These are phyloP conservation scores for Cladophialophora chaetospira DNA, from an alignment of 2,329 filamentous ascomycete genomes.

Conservation along the genomic window DNA sequence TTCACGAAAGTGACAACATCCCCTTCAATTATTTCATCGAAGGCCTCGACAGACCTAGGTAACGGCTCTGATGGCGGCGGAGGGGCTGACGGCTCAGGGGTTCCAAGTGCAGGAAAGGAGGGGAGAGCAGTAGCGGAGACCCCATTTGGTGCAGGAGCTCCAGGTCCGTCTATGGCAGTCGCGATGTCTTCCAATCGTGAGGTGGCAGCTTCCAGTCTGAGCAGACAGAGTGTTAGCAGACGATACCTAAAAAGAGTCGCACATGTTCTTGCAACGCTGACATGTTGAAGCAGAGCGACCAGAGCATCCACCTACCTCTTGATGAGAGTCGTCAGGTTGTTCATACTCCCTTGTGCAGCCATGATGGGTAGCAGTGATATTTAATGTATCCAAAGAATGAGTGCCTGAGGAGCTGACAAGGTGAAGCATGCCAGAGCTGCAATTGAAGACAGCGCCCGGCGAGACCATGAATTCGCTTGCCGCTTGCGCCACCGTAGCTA, in stretches of 20 bases:
- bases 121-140: slow-evolving; percentile 40
- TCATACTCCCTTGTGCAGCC: slow-evolving; percentile 64
- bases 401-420: slow-evolving; percentile 13
- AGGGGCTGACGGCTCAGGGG: slow-evolving; percentile 44
- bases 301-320: slow-evolving; percentile 71
- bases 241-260: neutral
- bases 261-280: slow-evolving; percentile 31
- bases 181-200: slow-evolving; percentile 96
- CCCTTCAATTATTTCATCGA: slow-evolving; percentile 73
- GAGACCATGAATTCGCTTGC: slow-evolving; percentile 5
- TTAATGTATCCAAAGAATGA: slow-evolving; percentile 13
- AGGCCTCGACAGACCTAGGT: slow-evolving; percentile 81
- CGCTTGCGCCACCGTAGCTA: no score
- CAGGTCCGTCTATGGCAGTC: slow-evolving; percentile 62
- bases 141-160: slow-evolving; percentile 39
- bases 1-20: slow-evolving; percentile 77
- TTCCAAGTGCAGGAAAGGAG: slow-evolving; percentile 36
- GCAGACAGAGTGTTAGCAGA: slow-evolving; percentile 24
- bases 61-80: slow-evolving; percentile 57
- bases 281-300: slow-evolving; percentile 48
- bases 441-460: slow-evolving; percentile 1
- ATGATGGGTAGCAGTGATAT: slow-evolving; percentile 19
- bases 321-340: slow-evolving; percentile 95
- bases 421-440: slow-evolving; percentile 14
- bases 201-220: slow-evolving; percentile 93